A percentile compares a stretch with the other conserved stretches of the same genome.
phyloP scores from a whole-genome alignment of 2,329 filamentous ascomycete genomes.

The Fusarium subtropicale region DNA sequence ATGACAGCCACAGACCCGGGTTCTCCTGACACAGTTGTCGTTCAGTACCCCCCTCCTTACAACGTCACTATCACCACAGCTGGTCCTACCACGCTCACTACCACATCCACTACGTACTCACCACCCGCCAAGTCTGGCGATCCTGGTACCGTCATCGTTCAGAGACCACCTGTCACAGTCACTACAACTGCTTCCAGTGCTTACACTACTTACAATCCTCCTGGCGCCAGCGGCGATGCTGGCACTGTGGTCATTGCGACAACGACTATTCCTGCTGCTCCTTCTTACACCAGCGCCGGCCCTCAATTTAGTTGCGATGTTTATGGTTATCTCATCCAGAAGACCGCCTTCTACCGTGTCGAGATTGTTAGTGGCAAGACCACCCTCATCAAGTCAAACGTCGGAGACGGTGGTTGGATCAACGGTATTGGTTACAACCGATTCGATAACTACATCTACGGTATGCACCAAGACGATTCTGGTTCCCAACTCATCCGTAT shows the following conservation, averaged over 20 bases:
- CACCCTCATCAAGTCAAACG: constrained; percentile 25
- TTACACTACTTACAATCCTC: constrained; percentile 19
- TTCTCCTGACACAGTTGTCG: constrained; percentile 2
- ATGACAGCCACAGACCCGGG: constrained; percentile 1
- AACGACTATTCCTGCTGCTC: constrained; percentile 5
- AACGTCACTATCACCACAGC: constrained; percentile 6
- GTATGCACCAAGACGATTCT: constrained; percentile 15
- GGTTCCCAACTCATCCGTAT: constrained; percentile 43
- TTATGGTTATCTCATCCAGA: constrained; percentile 39
- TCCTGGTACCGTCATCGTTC: constrained; percentile 8
- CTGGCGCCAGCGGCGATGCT: constrained; percentile 14
- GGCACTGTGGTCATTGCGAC: constrained; percentile 31
- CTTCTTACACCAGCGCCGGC: not conserved
- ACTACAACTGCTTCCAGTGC: constrained; percentile 4
- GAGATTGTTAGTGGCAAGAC: constrained; percentile 33
- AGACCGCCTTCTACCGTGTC: constrained; percentile 33
- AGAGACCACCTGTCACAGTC: constrained; percentile 6
- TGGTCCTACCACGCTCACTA: not conserved
- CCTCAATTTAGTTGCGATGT: constrained; percentile 29
- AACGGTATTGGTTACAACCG: constrained; percentile 42
- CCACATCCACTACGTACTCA: not conserved
- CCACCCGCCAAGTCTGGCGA: not conserved
- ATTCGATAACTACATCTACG: constrained; percentile 41
- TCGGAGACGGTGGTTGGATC: constrained; percentile 40
- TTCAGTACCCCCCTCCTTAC: constrained; percentile 2